A percentile compares a stretch with the other conserved stretches of the same genome.
Evolutionary conservation across 148 eudicot species (phyloP).

Genomic region (Rhododendron ovatum): DNA sequence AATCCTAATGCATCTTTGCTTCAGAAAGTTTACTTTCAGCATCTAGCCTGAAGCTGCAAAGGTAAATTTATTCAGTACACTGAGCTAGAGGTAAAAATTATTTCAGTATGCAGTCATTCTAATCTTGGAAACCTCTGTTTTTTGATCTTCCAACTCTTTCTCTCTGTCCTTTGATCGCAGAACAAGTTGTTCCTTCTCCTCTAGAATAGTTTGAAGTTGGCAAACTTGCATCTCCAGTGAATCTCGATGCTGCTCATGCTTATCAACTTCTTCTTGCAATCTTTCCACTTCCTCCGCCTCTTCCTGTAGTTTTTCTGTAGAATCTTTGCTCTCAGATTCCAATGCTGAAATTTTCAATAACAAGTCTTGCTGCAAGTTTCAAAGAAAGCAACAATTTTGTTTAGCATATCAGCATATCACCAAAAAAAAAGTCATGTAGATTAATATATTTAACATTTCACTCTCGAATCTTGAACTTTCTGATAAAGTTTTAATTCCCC

Average conservation of each 20-base stretch:
- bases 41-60: constrained; percentile 48
- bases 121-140: constrained; percentile 51
- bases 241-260: constrained; percentile 37
- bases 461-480: constrained; percentile 43
- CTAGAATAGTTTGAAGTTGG: constrained; percentile 27
- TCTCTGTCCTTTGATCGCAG: constrained; percentile 45
- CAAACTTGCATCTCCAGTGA: constrained; percentile 48
- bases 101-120: constrained; percentile 1
- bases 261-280: constrained; percentile 49
- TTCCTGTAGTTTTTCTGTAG: constrained; percentile 46
- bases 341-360: constrained; percentile 9
- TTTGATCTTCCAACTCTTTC: constrained; percentile 56
- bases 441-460: constrained; percentile 45
- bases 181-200: constrained; percentile 30
- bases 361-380: constrained; percentile 55
- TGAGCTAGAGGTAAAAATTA: neutral
- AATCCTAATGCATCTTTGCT: too few relatives aligned
- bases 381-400: neutral
- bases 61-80: constrained; percentile 7
- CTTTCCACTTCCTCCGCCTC: constrained; percentile 50
- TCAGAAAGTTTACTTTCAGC: constrained; percentile 9
- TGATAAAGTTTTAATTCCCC: constrained; percentile 29
- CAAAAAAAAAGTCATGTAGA: neutral
- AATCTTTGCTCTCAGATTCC: constrained; percentile 49
- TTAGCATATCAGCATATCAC: neutral